Base-by-base conservation (phyloP, 805 yeast genomes). In the Saturnispora bothae region DNA sequence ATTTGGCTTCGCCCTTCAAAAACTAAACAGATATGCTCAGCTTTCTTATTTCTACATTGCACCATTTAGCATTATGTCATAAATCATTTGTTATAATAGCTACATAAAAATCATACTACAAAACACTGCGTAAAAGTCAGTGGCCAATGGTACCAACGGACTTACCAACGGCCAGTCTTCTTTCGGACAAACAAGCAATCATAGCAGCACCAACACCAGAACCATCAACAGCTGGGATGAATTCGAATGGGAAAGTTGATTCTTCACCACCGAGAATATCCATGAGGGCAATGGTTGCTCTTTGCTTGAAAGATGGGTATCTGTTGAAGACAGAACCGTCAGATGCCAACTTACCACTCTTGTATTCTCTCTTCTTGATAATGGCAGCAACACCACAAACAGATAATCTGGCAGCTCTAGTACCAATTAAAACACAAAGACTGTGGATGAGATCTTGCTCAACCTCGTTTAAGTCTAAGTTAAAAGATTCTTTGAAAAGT, bases 121-220 rank as follows among this genome's bases (percentile, higher is more conserved):
- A n/a, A n/a, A n/a, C n/a, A n/a, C n/a, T n/a, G n/a, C n/a, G n/a
- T n/a, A n/a, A n/a, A n/a, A n/a, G n/a, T n/a, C n/a, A n/a, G n/a
- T n/a, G 3, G 30, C 38, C 9, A 34, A 21, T 30, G 28, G 26
- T 34, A 31, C 57, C 57, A 9, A 53, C 49, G 45, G 83, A 74
- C 53, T 67, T 61, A 36, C 85, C 85, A 41, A 71, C 68, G 44
- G 65, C 68, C 53, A 81, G 64, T 65, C 97, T 78, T 62, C 76
- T 69, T 62, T 80, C 76, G 42, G 96, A 83, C 63, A 89, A 72
- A 42, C 96, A 96, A 37, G 98, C 97, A 63, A 89, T 88, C 53
- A 89, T 73, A 34, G 97, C 98, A 40, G 97, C 98, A 57, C 98
- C 98, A 35, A 83, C 96, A 65, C 96, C 96, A 34, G 92, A 80